Conservation (phyloP, 441 rosid species). For the Bruguiera hainesii region DNA sequence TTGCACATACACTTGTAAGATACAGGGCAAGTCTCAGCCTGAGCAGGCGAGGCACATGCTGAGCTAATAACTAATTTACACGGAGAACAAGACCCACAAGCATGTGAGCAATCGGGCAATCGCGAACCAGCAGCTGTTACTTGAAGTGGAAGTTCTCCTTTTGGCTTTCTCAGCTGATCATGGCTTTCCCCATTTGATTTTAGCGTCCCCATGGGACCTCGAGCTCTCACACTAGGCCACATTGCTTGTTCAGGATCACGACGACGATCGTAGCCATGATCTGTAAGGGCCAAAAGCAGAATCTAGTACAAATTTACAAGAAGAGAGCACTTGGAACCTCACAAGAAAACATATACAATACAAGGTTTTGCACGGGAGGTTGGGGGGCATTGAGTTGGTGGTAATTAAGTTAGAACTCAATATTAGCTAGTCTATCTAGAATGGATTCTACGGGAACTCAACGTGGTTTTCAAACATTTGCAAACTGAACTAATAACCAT, state of each 20-base stretch:
- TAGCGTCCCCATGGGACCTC: no score
- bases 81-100: conserved; percentile 20
- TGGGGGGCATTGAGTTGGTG: no score
- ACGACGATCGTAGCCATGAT: neutral
- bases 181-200: neutral
- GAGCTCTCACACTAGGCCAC: neutral
- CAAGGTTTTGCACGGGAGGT: no score
- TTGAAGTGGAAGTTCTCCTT: neutral
- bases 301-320: no score
- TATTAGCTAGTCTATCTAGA: no score
- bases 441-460: no score
- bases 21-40: conserved; percentile 14
- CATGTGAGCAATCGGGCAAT: conserved; percentile 19
- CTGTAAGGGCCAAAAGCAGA: neutral
- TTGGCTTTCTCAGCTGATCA: neutral
- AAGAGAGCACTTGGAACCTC: no score
- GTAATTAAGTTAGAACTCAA: no score
- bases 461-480: no score
- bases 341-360: no score
- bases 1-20: conserved; percentile 23
- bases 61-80: conserved; percentile 16
- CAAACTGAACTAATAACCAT: no score
- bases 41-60: neutral
- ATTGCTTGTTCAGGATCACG: neutral
- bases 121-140: conserved; percentile 6